phyloP scores from a whole-genome alignment of 768 basidiomycete genomes.

The Tulasnella calospora region DNA sequence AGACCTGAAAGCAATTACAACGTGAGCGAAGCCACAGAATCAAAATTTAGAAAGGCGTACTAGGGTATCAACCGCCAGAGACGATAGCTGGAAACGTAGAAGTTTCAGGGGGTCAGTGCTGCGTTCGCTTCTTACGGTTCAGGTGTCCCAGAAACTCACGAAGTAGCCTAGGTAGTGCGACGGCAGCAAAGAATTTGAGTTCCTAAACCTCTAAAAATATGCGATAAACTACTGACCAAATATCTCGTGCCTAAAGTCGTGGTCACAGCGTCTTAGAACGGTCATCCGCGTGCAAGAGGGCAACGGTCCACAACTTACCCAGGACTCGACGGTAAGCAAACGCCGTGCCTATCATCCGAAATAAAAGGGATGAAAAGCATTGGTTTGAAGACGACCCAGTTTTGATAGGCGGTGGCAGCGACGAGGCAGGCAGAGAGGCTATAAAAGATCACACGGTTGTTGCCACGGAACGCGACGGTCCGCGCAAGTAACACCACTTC shows the following conservation, averaged over 20 bases:
- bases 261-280: background rate
- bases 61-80: slow-evolving; percentile 6
- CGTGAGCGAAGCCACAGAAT: background rate
- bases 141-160: background rate
- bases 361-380: slow-evolving; percentile 16
- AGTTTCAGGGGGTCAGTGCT: no score
- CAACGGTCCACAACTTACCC: slow-evolving; percentile 2
- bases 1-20: background rate
- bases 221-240: slow-evolving; percentile 4
- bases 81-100: background rate
- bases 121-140: no score
- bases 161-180: slow-evolving; percentile 3
- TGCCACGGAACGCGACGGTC: slow-evolving; percentile 18
- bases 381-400: slow-evolving; percentile 21
- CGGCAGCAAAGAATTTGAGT: background rate
- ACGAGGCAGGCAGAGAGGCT: slow-evolving; percentile 10
- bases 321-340: background rate
- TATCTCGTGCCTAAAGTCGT: slow-evolving; percentile 1
- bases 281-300: background rate
- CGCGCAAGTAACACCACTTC: slow-evolving; percentile 10
- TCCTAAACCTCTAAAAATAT: no score
- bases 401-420: slow-evolving; percentile 8
- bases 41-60: background rate
- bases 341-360: background rate
- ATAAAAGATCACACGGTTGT: background rate